A percentile compares a stretch with the other conserved stretches of the same genome.
Evolutionary conservation across 225 moss, liverwort and hornwort species (phyloP).

Genomic region (Marchantia polymorpha): DNA sequence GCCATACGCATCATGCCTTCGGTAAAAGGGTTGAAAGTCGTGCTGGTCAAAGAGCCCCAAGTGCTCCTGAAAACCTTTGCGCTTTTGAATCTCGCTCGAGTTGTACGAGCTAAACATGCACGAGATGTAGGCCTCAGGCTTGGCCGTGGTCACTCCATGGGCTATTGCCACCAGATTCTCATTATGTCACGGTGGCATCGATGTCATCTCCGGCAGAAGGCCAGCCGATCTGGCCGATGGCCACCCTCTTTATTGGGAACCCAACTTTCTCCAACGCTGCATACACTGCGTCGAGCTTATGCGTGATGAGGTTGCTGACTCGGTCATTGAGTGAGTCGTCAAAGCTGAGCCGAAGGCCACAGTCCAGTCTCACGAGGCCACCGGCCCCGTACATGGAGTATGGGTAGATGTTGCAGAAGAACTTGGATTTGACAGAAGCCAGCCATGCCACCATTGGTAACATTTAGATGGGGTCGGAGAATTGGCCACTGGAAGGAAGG

Average conservation of each 20-base stretch:
- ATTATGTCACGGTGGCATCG: neutral
- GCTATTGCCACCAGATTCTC: neutral
- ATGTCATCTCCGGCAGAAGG: neutral
- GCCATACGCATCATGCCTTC: too few relatives aligned
- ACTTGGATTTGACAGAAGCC: neutral
- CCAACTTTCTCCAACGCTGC: neutral
- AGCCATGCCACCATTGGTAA: conserved; percentile 10
- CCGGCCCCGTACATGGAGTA: neutral
- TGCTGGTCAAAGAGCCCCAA: neutral
- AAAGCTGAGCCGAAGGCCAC: neutral
- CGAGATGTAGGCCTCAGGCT: neutral
- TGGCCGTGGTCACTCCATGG: neutral
- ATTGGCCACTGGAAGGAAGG: conserved; percentile 28
- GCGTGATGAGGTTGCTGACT: neutral
- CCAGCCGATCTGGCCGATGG: neutral
- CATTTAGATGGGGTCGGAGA: conserved; percentile 7
- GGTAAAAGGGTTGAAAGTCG: too few relatives aligned
- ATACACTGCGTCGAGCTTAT: neutral
- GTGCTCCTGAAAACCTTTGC: neutral
- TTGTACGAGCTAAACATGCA: neutral
- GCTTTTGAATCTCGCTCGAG: neutral
- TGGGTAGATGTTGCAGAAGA: conserved; percentile 1
- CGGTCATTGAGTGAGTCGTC: neutral
- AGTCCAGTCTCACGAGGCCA: neutral
- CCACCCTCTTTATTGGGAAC: neutral